Percentiles rank a stretch among this genome's conserved stretches.
These are phyloP conservation scores for Globisporangium paddicum DNA, from an alignment of 352 stramenopile genomes.

Conservation along the genomic window DNA sequence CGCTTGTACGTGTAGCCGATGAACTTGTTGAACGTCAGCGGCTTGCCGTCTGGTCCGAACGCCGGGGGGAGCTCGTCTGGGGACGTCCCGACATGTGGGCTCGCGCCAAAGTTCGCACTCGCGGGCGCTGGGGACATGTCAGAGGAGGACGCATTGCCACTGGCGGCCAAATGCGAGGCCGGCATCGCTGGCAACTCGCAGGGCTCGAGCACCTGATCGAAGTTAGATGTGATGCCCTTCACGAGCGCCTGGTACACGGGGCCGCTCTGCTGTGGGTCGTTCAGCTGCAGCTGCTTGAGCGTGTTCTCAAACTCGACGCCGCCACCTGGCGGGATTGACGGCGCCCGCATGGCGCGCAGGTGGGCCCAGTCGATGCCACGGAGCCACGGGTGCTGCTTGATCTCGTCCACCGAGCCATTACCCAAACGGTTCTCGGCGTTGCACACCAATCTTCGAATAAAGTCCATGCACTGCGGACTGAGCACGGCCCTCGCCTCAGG, in stretches of 20 bases:
- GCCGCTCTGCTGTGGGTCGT: slow-evolving; percentile 31
- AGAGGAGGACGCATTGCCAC: not conserved
- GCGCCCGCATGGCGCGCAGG: slow-evolving; percentile 68
- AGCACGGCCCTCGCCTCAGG: slow-evolving; percentile 36
- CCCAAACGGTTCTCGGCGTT: slow-evolving; percentile 90
- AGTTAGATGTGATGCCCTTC: slow-evolving; percentile 90
- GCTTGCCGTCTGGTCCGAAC: slow-evolving; percentile 68
- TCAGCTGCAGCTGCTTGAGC: slow-evolving; percentile 84
- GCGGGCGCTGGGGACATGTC: slow-evolving; percentile 4
- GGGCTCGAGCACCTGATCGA: slow-evolving; percentile 94
- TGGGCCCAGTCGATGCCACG: slow-evolving; percentile 86
- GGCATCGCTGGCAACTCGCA: slow-evolving; percentile 27
- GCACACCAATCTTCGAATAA: slow-evolving; percentile 87
- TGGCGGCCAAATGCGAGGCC: slow-evolving; percentile 5
- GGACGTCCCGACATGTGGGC: not conserved
- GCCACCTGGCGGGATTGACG: slow-evolving; percentile 76
- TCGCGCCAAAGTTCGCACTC: slow-evolving; percentile 14
- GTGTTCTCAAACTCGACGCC: slow-evolving; percentile 85
- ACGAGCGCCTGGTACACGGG: slow-evolving; percentile 80
- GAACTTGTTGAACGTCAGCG: slow-evolving; percentile 89
- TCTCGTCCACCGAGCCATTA: slow-evolving; percentile 88
- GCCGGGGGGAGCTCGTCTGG: slow-evolving; percentile 27
- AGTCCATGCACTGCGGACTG: slow-evolving; percentile 79
- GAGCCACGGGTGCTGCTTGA: slow-evolving; percentile 97
- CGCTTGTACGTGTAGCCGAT: slow-evolving; percentile 91